Evolutionary conservation across 2,329 filamentous ascomycete species (phyloP), one percentile per base, ranked within the genome.

Genomic region (Leptographium procerum): DNA sequence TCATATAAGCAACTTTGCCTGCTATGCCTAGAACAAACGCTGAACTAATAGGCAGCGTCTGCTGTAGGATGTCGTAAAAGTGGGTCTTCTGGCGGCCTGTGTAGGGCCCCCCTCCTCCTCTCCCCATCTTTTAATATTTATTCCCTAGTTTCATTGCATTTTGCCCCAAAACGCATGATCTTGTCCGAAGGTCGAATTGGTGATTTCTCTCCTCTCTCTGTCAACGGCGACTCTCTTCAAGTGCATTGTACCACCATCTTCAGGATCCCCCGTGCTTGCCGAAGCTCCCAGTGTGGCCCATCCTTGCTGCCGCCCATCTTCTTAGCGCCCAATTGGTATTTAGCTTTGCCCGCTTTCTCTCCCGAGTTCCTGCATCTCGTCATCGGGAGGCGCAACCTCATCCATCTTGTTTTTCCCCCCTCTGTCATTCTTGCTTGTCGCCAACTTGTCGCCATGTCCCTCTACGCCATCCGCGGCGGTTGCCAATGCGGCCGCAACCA

Each of bases 401-500:
- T 40, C 51, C 31, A 13, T 22, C 51, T 36, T 36, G 29, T 34
- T n/a, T 24, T 13, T 14, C 28, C 48, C 11, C 24, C 26, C 28
- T 8, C 31, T 24, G 22, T 24, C 11, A 5, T 16, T 16, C 48
- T 16, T 11, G n/a, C 29, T 8, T 4, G 11, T 40, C n/a, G n/a
- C n/a, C n/a, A n/a, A n/a, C n/a, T 24, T 2, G 16, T 22, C 13
- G 31, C 16, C 29, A 56, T 56, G 55, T n/a, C 28, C 13, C 14
- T 7, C 19, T 34, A 22, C n/a, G 26, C 79, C 45, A 79, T 95
- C 59, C 83, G 81, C 63, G 91, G 91, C 66, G 82, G 85, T 63
- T 96, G 91, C 75, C 85, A 87, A 57, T 96, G 91, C 71, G 90
- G 91, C 59, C 84, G 91, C 61, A 95, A 94, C 68, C 80, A 85